A percentile compares a stretch with the other conserved stretches of the same genome.
phyloP scores from a whole-genome alignment of 352 stramenopile species.

The Phytopythium ostracodes region DNA sequence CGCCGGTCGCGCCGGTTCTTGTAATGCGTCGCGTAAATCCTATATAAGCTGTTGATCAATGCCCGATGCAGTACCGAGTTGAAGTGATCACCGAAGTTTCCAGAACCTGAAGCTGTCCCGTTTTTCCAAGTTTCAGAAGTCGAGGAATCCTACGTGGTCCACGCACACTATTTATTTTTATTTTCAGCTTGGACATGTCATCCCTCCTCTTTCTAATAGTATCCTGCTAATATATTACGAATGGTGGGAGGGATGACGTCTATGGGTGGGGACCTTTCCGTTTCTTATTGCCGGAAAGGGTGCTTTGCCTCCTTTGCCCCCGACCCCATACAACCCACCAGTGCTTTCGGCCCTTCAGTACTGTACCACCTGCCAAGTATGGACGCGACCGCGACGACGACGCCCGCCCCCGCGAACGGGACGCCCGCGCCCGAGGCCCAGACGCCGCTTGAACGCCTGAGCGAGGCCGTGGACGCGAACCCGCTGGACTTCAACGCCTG shows the following conservation, averaged over 20 bases:
- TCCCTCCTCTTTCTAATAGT: no score
- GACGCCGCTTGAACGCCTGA: constrained; percentile 47
- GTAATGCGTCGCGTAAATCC: not conserved
- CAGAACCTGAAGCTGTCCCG: not conserved
- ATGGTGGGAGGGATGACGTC: no score
- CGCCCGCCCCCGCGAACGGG: constrained; percentile 1
- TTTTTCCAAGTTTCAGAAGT: not conserved
- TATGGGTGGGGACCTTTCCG: no score
- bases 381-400: not conserved
- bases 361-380: not conserved
- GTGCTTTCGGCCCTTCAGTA: no score
- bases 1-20: not conserved
- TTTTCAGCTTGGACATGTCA: not conserved
- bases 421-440: constrained; percentile 9
- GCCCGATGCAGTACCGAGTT: no score
- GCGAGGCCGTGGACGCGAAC: constrained; percentile 52
- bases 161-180: not conserved
- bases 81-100: no score
- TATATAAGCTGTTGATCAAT: not conserved
- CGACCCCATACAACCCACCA: no score
- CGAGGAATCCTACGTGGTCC: constrained; percentile 1
- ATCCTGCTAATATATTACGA: no score
- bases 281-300: no score
- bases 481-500: constrained; percentile 81
- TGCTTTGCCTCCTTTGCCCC: no score